These are phyloP conservation scores for Xylaria sp. DNA, from an alignment of 2,329 filamentous ascomycete genomes.

Conservation along the genomic window DNA sequence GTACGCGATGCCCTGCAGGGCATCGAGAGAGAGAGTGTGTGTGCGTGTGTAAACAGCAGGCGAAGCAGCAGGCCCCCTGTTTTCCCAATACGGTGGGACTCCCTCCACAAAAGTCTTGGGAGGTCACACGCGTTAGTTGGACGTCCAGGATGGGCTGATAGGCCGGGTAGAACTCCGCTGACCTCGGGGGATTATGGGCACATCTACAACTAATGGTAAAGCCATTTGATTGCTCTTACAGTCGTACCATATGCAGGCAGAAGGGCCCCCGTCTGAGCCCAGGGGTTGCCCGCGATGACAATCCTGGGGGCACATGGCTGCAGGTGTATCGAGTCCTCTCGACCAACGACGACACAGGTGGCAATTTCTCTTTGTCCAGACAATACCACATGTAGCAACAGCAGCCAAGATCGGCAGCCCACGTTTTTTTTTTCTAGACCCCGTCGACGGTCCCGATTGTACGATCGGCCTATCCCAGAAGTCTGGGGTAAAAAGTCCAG, in stretches of 20 bases:
- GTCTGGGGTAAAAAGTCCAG: conserved; percentile 18
- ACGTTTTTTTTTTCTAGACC: no score
- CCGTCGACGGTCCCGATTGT: background rate
- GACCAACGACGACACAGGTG: conserved; percentile 20
- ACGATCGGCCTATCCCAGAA: conserved; percentile 11
- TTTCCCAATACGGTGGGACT: conserved; percentile 22
- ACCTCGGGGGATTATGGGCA: background rate
- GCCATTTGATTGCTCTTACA: conserved; percentile 8
- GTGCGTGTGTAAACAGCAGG: conserved; percentile 7
- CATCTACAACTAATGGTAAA: background rate
- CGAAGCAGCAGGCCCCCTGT: conserved; percentile 14
- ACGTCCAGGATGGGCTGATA: background rate
- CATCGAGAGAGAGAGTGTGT: background rate
- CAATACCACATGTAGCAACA: conserved; percentile 11
- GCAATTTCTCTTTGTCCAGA: conserved; percentile 19
- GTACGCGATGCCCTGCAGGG: background rate
- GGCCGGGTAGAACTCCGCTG: background rate
- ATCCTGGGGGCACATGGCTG: conserved; percentile 17
- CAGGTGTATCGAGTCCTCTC: conserved; percentile 19
- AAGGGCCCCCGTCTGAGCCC: conserved; percentile 9
- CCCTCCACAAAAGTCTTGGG: conserved; percentile 21
- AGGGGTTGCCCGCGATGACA: no score
- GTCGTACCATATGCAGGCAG: conserved; percentile 24
- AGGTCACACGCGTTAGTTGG: conserved; percentile 20
- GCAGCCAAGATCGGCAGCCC: conserved; percentile 10